Evolutionary conservation across 2,329 filamentous ascomycete genomes (phyloP).

Genomic region (Ciborinia camelliae): DNA sequence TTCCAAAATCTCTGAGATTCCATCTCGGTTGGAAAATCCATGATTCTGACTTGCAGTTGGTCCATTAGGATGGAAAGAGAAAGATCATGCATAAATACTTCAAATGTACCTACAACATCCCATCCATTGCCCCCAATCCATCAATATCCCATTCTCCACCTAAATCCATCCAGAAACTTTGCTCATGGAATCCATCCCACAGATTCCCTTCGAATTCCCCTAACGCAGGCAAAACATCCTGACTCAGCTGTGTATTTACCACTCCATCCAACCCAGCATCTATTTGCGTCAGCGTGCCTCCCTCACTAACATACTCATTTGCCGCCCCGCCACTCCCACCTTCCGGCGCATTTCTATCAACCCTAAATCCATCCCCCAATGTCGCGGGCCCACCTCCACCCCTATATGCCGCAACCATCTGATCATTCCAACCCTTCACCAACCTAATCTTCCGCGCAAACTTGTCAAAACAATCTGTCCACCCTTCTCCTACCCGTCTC

Average conservation of each 20-base stretch:
- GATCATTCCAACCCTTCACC: conserved; percentile 2
- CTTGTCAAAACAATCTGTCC: conserved; percentile 12
- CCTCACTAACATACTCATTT: background rate
- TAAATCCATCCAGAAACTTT: conserved; percentile 5
- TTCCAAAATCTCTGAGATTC: background rate
- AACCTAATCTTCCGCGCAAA: conserved; percentile 9
- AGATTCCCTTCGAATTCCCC: background rate
- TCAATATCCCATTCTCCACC: conserved; percentile 5
- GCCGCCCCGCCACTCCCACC: background rate
- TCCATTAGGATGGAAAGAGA: no score
- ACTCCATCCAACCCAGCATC: background rate
- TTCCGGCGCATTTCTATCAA: background rate
- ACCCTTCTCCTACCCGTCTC: background rate
- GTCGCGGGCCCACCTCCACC: background rate
- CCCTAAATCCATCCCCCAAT: background rate
- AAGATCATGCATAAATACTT: background rate
- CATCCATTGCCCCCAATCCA: background rate
- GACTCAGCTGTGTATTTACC: background rate
- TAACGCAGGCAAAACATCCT: background rate
- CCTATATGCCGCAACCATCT: background rate
- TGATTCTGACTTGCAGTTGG: no score
- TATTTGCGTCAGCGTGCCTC: background rate
- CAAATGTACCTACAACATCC: background rate
- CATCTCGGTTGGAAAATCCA: no score
- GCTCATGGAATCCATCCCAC: background rate